Conservation (phyloP, 148 eudicot species). For the Fallopia convolvulus region DNA sequence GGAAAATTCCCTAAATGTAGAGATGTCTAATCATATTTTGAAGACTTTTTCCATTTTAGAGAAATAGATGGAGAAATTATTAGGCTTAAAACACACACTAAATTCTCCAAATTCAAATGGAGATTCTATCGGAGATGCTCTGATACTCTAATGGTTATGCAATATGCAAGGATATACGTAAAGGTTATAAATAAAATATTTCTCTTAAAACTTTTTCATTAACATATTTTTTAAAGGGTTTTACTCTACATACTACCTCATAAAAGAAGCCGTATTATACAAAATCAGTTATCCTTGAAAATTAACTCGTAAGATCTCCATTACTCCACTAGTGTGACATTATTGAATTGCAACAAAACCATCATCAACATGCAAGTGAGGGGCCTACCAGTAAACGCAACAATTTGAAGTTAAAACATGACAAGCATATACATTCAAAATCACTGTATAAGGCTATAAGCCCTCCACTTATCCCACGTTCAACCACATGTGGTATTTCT, state of each 20-base stretch:
- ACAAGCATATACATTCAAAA: slow-evolving; percentile 3
- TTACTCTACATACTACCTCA: not conserved
- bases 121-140: no score
- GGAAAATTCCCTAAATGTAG: no score
- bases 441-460: not conserved
- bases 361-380: not conserved
- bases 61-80: no score
- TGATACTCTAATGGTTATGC: no score
- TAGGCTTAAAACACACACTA: no score
- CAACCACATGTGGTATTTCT: not conserved
- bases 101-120: no score
- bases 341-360: not conserved
- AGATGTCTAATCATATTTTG: no score
- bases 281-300: not conserved
- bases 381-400: not conserved
- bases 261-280: not conserved
- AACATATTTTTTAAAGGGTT: not conserved
- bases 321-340: not conserved
- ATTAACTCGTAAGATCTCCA: no score
- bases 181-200: not conserved
- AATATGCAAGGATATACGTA: no score
- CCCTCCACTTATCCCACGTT: not conserved
- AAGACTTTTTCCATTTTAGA: no score
- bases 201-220: not conserved
- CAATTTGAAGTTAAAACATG: not conserved